These are phyloP conservation scores for Guillardia theta DNA, from an alignment of 78 protist genomes.

Conservation along the genomic window DNA sequence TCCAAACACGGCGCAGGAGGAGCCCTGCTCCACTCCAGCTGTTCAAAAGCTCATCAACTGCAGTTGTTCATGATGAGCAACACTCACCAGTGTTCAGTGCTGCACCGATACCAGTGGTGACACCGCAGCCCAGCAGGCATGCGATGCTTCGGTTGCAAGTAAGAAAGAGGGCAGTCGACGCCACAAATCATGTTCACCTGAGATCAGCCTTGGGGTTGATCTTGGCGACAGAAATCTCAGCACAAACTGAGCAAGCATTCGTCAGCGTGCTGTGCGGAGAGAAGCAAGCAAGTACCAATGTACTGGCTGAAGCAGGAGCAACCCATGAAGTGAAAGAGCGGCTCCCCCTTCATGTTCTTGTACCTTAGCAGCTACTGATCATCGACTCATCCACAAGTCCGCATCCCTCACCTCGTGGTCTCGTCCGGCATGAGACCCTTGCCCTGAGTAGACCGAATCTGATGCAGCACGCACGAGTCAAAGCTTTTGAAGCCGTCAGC, in stretches of 20 bases:
- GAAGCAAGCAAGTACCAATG: neutral
- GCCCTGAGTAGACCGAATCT: constrained; percentile 67
- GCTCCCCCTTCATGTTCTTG: constrained; percentile 66
- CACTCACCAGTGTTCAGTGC: constrained; percentile 67
- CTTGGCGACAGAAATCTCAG: constrained; percentile 81
- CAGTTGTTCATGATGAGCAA: neutral
- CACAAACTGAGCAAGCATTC: no score
- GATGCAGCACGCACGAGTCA: constrained; percentile 44
- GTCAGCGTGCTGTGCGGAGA: neutral
- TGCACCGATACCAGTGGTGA: constrained; percentile 83
- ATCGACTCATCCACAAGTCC: no score
- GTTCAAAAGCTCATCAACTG: neutral
- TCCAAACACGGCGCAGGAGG: constrained; percentile 34
- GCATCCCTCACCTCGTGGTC: constrained; percentile 45
- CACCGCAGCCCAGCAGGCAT: constrained; percentile 67
- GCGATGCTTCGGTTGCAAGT: no score
- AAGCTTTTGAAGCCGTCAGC: no score
- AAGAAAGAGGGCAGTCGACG: no score
- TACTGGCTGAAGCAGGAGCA: neutral
- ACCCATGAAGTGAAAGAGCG: constrained; percentile 77
- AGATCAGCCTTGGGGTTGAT: constrained; percentile 69
- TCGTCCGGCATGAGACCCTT: constrained; percentile 89
- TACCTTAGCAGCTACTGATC: constrained; percentile 65
- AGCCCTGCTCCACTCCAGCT: constrained; percentile 60
- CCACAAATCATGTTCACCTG: no score